Evolutionary conservation across 768 basidiomycete genomes (phyloP), one percentile per base, ranked within the genome.

Genomic region (Clathrus columnatus): DNA sequence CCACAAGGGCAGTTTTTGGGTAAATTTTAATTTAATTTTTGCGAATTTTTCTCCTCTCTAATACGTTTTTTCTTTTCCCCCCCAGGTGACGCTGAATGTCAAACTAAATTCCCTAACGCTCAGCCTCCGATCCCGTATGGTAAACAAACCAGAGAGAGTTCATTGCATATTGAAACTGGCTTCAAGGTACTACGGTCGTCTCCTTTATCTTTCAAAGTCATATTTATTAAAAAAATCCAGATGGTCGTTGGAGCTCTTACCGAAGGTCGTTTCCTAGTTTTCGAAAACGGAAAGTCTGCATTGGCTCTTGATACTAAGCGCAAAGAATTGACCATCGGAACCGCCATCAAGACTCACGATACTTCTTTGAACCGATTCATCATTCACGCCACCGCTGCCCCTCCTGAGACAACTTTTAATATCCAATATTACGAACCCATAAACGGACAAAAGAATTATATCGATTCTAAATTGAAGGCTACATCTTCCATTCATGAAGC

Each of bases 111-210:
- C 26, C 56, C 56, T 2, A 42, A 57, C 56, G 49, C 56, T 14
- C 51, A 57, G 21, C 56, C 56, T 4, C 20, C 7, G 17, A 44
- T 59, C 7, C 58, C 58, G 18, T 59, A 43, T 41, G 58, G 58
- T 5, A 18, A 44, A 30, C 58, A 59, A 44, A 51, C 55, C 17
- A 27, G 24, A 8, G 43, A 57, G 30, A 47, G 36, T 16, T 32
- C 60, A 2, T 48, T 60, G 2, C n/a, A 28, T 7, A 51, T 57
- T 45, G 60, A 61, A 43, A 16, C 41, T 26, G 60, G 60, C 2
- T 61, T 57, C 53, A 57, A 57, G 50, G 56, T 24, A 51, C 11
- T 14, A 11, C 11, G 14, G n/a, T 14, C 7, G 7, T 7, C n/a
- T 36, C n/a, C 10, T 11, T 2, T 4, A 36, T 36, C 11, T 36